phyloP scores from a whole-genome alignment of 129 eudicot species.

The Flaveria trinervia region DNA sequence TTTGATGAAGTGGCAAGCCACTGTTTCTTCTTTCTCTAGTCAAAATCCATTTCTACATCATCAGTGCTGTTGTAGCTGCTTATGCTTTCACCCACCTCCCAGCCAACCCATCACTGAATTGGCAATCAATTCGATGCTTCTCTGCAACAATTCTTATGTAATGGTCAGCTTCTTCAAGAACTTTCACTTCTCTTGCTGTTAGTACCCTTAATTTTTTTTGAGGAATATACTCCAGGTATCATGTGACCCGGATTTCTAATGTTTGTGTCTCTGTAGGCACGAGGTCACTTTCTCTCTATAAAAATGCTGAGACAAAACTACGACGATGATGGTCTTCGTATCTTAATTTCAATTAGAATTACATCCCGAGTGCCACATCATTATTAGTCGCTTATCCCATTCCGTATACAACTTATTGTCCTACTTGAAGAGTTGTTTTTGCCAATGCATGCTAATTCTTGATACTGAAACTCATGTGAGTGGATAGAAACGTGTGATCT shows the following conservation, averaged over 20 bases:
- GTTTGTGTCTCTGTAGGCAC: too few relatives aligned
- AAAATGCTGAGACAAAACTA: too few relatives aligned
- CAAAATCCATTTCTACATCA: slow-evolving; percentile 64
- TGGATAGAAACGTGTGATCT: slow-evolving; percentile 16
- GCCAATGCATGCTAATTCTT: slow-evolving; percentile 15
- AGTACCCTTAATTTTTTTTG: too few relatives aligned
- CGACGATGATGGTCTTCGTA: too few relatives aligned
- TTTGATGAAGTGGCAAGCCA: slow-evolving; percentile 46
- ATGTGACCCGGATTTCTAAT: too few relatives aligned
- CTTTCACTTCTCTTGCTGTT: slow-evolving; percentile 36
- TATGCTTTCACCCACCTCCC: slow-evolving; percentile 37
- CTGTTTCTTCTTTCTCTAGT: slow-evolving; percentile 45
- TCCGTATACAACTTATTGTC: slow-evolving; percentile 16
- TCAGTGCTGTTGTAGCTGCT: slow-evolving; percentile 45
- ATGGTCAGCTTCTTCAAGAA: slow-evolving; percentile 69
- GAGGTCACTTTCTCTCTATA: too few relatives aligned
- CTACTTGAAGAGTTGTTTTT: neutral
- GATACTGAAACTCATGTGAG: slow-evolving; percentile 4
- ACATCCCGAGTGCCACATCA: too few relatives aligned
- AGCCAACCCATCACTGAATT: slow-evolving; percentile 39
- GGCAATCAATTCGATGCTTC: slow-evolving; percentile 64
- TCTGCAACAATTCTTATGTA: slow-evolving; percentile 50
- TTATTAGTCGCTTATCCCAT: too few relatives aligned
- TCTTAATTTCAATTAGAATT: too few relatives aligned
- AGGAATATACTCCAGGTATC: too few relatives aligned